A percentile compares a stretch with the other conserved stretches of the same genome.
These are phyloP conservation scores for Penicillium sp. DNA, from an alignment of 2,329 filamentous ascomycete genomes.

Conservation along the genomic window DNA sequence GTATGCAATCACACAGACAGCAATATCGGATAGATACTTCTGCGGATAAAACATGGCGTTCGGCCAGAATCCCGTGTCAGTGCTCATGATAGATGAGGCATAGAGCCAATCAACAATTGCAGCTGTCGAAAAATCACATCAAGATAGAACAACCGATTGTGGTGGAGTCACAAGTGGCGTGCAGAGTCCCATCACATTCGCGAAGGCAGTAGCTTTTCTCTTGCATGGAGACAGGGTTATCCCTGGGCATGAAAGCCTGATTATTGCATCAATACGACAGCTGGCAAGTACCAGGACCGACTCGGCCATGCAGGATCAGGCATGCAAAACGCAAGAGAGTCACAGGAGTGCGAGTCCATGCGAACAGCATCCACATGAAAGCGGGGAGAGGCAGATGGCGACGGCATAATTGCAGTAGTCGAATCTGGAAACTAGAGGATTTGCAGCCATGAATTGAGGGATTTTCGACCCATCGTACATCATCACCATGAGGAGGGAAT, in stretches of 20 bases:
- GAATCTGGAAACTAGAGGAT: conserved; percentile 26
- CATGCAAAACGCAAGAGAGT: conserved; percentile 30
- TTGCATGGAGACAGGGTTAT: conserved; percentile 28
- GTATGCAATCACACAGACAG: conserved; percentile 26
- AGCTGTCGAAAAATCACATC: conserved; percentile 7
- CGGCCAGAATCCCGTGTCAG: conserved; percentile 19
- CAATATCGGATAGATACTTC: conserved; percentile 15
- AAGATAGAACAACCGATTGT: conserved; percentile 13
- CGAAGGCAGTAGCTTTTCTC: conserved; percentile 22
- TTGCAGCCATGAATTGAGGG: conserved; percentile 34
- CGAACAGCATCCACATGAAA: conserved; percentile 32
- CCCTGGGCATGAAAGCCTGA: conserved; percentile 24
- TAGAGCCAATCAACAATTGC: conserved; percentile 21
- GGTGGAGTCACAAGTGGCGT: conserved; percentile 20
- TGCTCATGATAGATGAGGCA: conserved; percentile 17
- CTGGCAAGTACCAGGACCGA: conserved; percentile 36
- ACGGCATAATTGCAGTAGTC: conserved; percentile 33
- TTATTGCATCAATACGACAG: conserved; percentile 36
- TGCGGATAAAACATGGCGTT: conserved; percentile 11
- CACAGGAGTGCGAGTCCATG: conserved; percentile 29
- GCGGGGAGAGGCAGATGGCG: conserved; percentile 33
- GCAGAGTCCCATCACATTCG: conserved; percentile 24
- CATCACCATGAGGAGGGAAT: conserved; percentile 31
- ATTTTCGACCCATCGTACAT: conserved; percentile 37
- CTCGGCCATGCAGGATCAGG: conserved; percentile 36